phyloP scores from a whole-genome alignment of 352 stramenopile genomes.

The Phytophthora constricta region DNA sequence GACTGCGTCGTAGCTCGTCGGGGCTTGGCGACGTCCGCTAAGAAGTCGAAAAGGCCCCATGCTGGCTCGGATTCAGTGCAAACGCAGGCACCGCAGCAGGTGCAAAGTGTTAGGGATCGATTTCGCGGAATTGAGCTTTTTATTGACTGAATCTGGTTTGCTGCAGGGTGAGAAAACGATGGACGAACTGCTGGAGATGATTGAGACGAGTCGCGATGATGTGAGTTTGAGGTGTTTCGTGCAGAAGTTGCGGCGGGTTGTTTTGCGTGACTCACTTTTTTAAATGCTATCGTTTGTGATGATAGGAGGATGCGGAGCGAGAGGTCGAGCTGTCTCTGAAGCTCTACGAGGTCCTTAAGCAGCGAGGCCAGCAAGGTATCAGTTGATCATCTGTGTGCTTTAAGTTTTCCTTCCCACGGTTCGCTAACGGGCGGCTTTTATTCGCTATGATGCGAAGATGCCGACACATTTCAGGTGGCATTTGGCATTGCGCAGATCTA shows the following conservation, averaged over 20 bases:
- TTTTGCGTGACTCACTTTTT: neutral
- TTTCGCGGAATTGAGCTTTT: too few relatives aligned
- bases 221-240: constrained; percentile 3
- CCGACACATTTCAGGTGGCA: constrained; percentile 25
- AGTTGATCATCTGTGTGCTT: neutral
- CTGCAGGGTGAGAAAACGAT: constrained; percentile 1
- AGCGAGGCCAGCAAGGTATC: constrained; percentile 26
- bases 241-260: neutral
- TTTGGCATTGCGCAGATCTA: constrained; percentile 39
- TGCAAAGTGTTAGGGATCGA: too few relatives aligned
- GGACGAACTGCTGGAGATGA: constrained; percentile 19
- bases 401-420: neutral
- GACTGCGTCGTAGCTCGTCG: neutral
- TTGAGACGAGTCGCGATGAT: constrained; percentile 29
- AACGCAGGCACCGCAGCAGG: constrained; percentile 2
- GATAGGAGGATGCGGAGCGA: constrained; percentile 16
- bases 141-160: too few relatives aligned
- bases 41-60: neutral
- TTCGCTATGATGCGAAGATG: constrained; percentile 2
- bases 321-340: constrained; percentile 28
- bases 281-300: neutral
- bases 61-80: neutral
- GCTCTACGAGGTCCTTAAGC: constrained; percentile 33
- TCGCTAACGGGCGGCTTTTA: neutral
- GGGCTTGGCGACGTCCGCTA: constrained; percentile 12